phyloP scores from a whole-genome alignment of 495 filamentous ascomycete species.

The Trichoderma virens region DNA sequence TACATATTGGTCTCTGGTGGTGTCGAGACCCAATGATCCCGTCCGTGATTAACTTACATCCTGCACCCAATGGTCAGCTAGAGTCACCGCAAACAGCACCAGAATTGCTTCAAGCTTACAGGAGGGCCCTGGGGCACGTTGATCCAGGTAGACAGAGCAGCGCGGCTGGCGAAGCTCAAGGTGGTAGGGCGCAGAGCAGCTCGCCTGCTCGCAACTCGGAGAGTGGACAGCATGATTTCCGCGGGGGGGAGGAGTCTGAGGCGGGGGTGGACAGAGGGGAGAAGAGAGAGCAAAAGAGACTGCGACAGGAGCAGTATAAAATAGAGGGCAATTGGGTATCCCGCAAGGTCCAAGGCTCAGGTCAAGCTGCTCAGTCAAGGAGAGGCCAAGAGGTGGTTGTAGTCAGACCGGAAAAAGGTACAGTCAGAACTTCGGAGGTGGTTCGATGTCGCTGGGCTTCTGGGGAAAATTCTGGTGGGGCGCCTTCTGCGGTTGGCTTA shows the following conservation, averaged over 20 bases:
- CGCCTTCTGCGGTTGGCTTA: neutral
- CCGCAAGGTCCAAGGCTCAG: no score
- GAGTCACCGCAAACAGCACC: neutral
- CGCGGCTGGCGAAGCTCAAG: neutral
- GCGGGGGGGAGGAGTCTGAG: neutral
- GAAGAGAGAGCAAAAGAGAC: neutral
- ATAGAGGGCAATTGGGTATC: neutral
- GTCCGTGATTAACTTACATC: slow-evolving; percentile 45
- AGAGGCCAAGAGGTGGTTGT: neutral
- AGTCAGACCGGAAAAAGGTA: neutral
- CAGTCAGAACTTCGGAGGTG: neutral
- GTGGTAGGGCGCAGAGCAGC: slow-evolving; percentile 6
- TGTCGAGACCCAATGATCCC: neutral
- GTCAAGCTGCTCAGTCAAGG: neutral
- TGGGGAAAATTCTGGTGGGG: neutral
- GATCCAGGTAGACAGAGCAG: slow-evolving; percentile 64
- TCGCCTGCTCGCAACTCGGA: slow-evolving; percentile 1
- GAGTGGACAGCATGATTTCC: slow-evolving; percentile 8
- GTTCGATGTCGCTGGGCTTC: neutral
- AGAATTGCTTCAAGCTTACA: slow-evolving; percentile 42
- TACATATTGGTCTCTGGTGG: neutral
- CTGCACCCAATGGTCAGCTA: slow-evolving; percentile 23
- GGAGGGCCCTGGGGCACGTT: slow-evolving; percentile 89
- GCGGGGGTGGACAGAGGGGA: neutral
- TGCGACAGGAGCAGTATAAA: neutral